phyloP scores from a whole-genome alignment of 768 basidiomycete species.

The Mycena metata region DNA sequence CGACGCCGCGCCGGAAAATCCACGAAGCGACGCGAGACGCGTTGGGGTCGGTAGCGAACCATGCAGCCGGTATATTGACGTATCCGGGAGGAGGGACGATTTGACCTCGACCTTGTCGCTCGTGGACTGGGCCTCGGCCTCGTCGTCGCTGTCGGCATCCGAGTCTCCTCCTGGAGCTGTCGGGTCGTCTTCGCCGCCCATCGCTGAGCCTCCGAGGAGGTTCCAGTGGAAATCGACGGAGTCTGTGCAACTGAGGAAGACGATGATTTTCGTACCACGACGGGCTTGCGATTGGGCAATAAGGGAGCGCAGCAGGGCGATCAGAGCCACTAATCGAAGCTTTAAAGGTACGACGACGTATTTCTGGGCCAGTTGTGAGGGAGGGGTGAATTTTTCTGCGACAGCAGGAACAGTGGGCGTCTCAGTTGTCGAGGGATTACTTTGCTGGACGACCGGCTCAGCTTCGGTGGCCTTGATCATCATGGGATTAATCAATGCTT shows the following conservation, averaged over 20 bases:
- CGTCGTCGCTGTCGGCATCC: slow-evolving; percentile 48
- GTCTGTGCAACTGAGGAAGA: slow-evolving; percentile 97
- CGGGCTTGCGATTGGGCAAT: slow-evolving; percentile 69
- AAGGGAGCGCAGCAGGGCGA: slow-evolving; percentile 88
- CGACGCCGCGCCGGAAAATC: slow-evolving; percentile 71
- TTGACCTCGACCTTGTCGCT: slow-evolving; percentile 66
- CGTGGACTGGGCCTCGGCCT: slow-evolving; percentile 43
- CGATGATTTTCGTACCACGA: slow-evolving; percentile 82
- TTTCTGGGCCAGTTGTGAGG: slow-evolving; percentile 93
- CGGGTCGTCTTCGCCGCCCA: slow-evolving; percentile 60
- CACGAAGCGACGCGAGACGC: slow-evolving; percentile 86
- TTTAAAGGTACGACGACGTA: slow-evolving; percentile 93
- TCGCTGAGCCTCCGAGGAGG: slow-evolving; percentile 78
- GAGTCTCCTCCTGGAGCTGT: slow-evolving; percentile 45
- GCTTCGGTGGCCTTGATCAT: slow-evolving; percentile 83
- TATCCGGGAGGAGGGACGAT: slow-evolving; percentile 85
- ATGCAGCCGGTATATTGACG: slow-evolving; percentile 90
- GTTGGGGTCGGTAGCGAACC: slow-evolving; percentile 88
- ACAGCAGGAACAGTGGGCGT: slow-evolving; percentile 40
- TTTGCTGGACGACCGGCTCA: slow-evolving; percentile 50
- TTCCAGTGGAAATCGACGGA: slow-evolving; percentile 98
- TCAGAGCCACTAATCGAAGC: slow-evolving; percentile 90
- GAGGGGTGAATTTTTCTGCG: slow-evolving; percentile 86
- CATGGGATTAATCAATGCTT: slow-evolving; percentile 80
- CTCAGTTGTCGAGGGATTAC: slow-evolving; percentile 32